Evolutionary conservation across 768 basidiomycete species (phyloP).

Genomic region (Tylopilus felleus): DNA sequence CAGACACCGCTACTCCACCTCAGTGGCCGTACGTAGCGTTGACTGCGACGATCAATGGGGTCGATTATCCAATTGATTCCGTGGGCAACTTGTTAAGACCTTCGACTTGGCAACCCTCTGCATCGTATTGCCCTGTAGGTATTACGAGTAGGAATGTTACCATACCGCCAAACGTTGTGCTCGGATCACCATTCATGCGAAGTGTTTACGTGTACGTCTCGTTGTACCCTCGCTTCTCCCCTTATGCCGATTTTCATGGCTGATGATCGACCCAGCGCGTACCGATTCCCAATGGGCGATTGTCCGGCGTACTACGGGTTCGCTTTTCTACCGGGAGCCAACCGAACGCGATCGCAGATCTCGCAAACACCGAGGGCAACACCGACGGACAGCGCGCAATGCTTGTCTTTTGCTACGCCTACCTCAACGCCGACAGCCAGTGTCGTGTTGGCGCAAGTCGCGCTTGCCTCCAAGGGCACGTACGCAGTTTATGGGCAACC

Average conservation of each 20-base stretch:
- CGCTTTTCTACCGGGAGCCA: conserved; percentile 28
- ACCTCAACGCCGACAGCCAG: conserved; percentile 28
- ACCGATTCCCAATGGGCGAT: conserved; percentile 29
- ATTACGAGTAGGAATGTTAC: conserved; percentile 14
- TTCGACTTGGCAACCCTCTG: neutral
- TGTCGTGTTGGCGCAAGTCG: conserved; percentile 12
- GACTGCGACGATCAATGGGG: conserved; percentile 30
- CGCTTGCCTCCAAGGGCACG: neutral
- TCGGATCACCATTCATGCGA: conserved; percentile 30
- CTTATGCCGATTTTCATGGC: neutral
- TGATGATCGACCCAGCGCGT: conserved; percentile 18
- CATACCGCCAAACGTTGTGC: conserved; percentile 9
- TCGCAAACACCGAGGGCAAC: conserved; percentile 27
- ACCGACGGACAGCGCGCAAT: conserved; percentile 25
- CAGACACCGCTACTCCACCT: conserved; percentile 1
- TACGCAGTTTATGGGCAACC: conserved; percentile 16
- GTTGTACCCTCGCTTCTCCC: neutral
- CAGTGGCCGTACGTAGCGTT: conserved; percentile 23
- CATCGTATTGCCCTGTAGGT: conserved; percentile 22
- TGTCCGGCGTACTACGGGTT: conserved; percentile 34
- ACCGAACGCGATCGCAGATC: conserved; percentile 27
- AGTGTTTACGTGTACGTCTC: conserved; percentile 30
- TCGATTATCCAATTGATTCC: conserved; percentile 32
- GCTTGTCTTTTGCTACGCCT: conserved; percentile 22
- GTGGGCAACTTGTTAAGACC: conserved; percentile 21